Evolutionary conservation across 1,139 yeast genomes (phyloP).

Genomic region (Kodamaea derodonti): DNA sequence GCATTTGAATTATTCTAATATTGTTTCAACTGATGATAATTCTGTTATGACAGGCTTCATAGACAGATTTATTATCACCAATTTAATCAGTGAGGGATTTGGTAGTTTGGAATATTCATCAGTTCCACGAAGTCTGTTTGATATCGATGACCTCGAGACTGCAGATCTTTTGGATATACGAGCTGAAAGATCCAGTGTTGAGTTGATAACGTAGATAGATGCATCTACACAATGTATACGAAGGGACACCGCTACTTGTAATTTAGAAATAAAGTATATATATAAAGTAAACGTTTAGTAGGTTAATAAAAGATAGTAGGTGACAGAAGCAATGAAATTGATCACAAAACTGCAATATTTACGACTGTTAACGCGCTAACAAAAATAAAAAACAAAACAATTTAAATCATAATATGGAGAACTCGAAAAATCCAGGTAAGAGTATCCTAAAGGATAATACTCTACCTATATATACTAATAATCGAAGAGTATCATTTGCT

Average conservation of each 20-base stretch:
- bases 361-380: too few species aligned
- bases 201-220: conserved; percentile 25
- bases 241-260: too few species aligned
- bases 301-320: too few species aligned
- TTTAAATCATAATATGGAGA: conserved; percentile 6
- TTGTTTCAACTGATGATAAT: conserved; percentile 17
- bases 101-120: conserved; percentile 17
- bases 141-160: conserved; percentile 13
- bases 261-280: too few species aligned
- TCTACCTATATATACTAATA: conserved; percentile 18
- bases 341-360: too few species aligned
- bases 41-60: conserved; percentile 36
- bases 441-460: conserved; percentile 28
- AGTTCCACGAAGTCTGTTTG: conserved; percentile 13
- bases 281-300: too few species aligned
- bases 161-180: conserved; percentile 13
- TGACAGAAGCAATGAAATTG: too few species aligned
- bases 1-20: conserved; percentile 33
- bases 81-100: conserved; percentile 29
- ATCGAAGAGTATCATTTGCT: conserved; percentile 67
- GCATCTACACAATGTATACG: too few species aligned
- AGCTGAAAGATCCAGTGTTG: conserved; percentile 16
- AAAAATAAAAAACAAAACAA: conserved; percentile 4
- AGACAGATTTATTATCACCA: conserved; percentile 36
- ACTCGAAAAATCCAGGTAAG: conserved; percentile 11